Conservation (phyloP, 768 basidiomycete genomes). For the Suillus luteus region DNA sequence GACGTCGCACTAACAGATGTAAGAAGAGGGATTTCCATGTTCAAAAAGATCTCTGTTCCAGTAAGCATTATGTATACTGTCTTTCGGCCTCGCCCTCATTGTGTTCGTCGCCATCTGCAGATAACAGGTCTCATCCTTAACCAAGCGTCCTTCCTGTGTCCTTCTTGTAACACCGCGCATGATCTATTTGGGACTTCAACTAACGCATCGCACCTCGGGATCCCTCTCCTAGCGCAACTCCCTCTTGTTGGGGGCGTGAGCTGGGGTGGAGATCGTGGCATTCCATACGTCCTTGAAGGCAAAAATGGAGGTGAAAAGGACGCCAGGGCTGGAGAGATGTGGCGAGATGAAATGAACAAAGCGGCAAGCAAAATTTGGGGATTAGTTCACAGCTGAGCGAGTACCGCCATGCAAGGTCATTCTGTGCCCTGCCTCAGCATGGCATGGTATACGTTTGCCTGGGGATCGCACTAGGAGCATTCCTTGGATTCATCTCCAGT, state of each 20-base stretch:
- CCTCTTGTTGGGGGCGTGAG: slow-evolving; percentile 81
- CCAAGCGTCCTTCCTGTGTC: slow-evolving; percentile 81
- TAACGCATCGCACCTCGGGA: slow-evolving; percentile 56
- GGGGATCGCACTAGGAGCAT: not conserved
- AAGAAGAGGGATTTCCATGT: slow-evolving; percentile 90
- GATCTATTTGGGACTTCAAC: slow-evolving; percentile 70
- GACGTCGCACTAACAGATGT: slow-evolving; percentile 92
- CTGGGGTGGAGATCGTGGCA: slow-evolving; percentile 66
- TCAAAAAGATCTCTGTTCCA: slow-evolving; percentile 84
- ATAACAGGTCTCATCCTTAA: slow-evolving; percentile 88
- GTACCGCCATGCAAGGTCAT: not conserved
- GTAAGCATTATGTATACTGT: slow-evolving; percentile 44
- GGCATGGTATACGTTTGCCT: not conserved
- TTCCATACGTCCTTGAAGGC: slow-evolving; percentile 46
- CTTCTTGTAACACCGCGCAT: slow-evolving; percentile 65
- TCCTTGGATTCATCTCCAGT: not conserved
- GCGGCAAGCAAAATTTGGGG: slow-evolving; percentile 34
- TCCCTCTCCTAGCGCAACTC: slow-evolving; percentile 75
- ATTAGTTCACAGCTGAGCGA: not conserved
- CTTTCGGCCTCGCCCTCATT: not conserved
- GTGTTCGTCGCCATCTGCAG: slow-evolving; percentile 39
- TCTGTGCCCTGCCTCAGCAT: not conserved
- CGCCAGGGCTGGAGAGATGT: slow-evolving; percentile 32
- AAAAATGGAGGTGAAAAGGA: slow-evolving; percentile 20
- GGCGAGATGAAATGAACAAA: slow-evolving; percentile 34